Percentiles rank a stretch among this genome's conserved stretches.
phyloP scores from a whole-genome alignment of 1,139 yeast genomes.

The Geotrichum australiense region DNA sequence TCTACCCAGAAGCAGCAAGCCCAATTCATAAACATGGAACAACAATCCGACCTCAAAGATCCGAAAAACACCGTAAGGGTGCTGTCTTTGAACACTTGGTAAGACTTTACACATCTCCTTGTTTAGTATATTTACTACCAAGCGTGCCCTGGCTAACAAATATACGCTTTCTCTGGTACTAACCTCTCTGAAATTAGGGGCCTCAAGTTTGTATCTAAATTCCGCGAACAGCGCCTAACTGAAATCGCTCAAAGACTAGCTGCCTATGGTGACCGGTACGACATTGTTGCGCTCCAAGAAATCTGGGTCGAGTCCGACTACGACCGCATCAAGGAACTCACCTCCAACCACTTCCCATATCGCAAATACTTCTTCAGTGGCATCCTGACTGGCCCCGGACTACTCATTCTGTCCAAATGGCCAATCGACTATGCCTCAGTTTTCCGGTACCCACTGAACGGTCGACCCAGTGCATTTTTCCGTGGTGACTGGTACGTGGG shows the following conservation, averaged over 20 bases:
- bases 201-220: conserved; percentile 68
- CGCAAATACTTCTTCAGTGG: conserved; percentile 73
- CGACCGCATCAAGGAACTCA: conserved; percentile 48
- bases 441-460: conserved; percentile 84
- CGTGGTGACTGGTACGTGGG: conserved; percentile 99
- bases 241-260: conserved; percentile 71
- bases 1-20: no score
- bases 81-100: conserved; percentile 27
- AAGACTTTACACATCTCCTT: no score
- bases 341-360: conserved; percentile 51
- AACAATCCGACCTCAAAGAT: background rate
- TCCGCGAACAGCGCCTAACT: conserved; percentile 52
- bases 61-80: conserved; percentile 12
- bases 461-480: conserved; percentile 86
- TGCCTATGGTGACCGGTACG: conserved; percentile 47
- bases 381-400: conserved; percentile 86
- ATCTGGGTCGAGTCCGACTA: conserved; percentile 88
- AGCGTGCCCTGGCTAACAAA: background rate
- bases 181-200: conserved; percentile 73
- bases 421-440: conserved; percentile 76
- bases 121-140: background rate
- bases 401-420: conserved; percentile 73
- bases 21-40: background rate
- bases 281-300: conserved; percentile 85
- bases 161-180: conserved; percentile 5